These are phyloP conservation scores for Pseudofabraea citricarpa DNA, from an alignment of 2,329 filamentous ascomycete genomes.

Conservation along the genomic window DNA sequence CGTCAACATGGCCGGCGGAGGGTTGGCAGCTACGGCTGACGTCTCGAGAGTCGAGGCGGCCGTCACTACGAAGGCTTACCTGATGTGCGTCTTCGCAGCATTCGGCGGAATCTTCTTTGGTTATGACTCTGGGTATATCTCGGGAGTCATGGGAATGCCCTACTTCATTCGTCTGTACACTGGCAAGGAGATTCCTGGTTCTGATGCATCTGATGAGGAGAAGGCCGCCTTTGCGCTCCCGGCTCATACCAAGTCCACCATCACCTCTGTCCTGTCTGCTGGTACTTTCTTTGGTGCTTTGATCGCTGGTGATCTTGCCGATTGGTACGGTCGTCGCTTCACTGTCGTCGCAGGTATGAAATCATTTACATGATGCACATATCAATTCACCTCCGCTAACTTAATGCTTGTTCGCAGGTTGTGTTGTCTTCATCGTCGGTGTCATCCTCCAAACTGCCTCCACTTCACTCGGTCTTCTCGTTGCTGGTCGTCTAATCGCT, in stretches of 20 bases:
- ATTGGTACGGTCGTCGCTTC: constrained; percentile 65
- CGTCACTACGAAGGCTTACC: constrained; percentile 61
- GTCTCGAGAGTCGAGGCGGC: constrained; percentile 62
- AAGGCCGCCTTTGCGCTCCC: constrained; percentile 30
- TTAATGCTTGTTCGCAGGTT: constrained; percentile 41
- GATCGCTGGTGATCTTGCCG: constrained; percentile 70
- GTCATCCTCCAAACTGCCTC: constrained; percentile 61
- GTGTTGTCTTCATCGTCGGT: constrained; percentile 65
- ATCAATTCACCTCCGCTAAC: neutral
- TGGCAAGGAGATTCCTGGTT: constrained; percentile 14
- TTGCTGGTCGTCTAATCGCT: constrained; percentile 69
- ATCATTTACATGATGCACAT: neutral
- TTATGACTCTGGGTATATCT: constrained; percentile 75
- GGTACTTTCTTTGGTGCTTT: constrained; percentile 78
- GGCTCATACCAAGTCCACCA: constrained; percentile 50
- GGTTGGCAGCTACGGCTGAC: constrained; percentile 40
- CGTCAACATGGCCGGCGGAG: neutral
- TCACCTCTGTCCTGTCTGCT: constrained; percentile 71
- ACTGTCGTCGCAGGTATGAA: constrained; percentile 56
- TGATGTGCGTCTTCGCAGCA: constrained; percentile 63
- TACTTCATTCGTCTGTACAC: constrained; percentile 27
- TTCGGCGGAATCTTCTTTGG: constrained; percentile 57
- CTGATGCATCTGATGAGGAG: constrained; percentile 8
- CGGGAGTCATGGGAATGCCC: constrained; percentile 47
- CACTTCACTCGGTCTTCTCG: constrained; percentile 53